A percentile compares a stretch with the other conserved stretches of the same genome.
Evolutionary conservation across 2,329 filamentous ascomycete species (phyloP).

Genomic region (Bimuria novae-zelandiae): DNA sequence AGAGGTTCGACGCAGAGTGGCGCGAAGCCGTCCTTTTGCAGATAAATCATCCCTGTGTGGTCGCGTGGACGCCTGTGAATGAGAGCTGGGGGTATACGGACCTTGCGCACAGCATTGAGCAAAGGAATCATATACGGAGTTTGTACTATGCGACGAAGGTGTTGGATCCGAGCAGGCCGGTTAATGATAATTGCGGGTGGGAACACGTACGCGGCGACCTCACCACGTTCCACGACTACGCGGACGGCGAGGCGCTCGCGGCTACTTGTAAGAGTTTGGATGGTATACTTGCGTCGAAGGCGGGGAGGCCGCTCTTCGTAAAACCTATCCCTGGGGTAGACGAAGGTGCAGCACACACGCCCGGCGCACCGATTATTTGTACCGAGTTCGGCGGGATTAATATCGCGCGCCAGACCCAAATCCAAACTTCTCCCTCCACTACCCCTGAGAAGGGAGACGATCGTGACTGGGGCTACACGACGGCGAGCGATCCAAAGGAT

Average conservation of each 20-base stretch:
- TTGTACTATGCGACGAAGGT: slow-evolving; percentile 69
- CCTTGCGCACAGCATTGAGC: slow-evolving; percentile 59
- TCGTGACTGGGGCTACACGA: slow-evolving; percentile 67
- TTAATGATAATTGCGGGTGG: slow-evolving; percentile 76
- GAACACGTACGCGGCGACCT: slow-evolving; percentile 69
- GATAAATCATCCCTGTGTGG: slow-evolving; percentile 67
- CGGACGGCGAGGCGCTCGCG: slow-evolving; percentile 60
- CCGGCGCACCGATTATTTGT: slow-evolving; percentile 65
- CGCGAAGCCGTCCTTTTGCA: slow-evolving; percentile 64
- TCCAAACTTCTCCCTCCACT: slow-evolving; percentile 20
- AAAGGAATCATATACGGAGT: slow-evolving; percentile 67
- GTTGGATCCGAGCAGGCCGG: slow-evolving; percentile 65
- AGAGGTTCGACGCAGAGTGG: slow-evolving; percentile 69
- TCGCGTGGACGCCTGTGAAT: slow-evolving; percentile 71
- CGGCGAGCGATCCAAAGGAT: slow-evolving; percentile 64
- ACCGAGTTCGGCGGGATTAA: slow-evolving; percentile 73
- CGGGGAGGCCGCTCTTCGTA: slow-evolving; percentile 61
- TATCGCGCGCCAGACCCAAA: slow-evolving; percentile 53
- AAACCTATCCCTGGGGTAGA: slow-evolving; percentile 47
- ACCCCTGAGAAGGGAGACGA: slow-evolving; percentile 56
- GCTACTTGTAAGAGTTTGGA: slow-evolving; percentile 59
- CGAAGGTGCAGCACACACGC: slow-evolving; percentile 55
- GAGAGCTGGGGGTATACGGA: slow-evolving; percentile 67
- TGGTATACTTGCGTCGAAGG: slow-evolving; percentile 59
- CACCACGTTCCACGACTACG: slow-evolving; percentile 71